A percentile compares a stretch with the other conserved stretches of the same genome.
Conservation (phyloP, 1,284 basidiomycete species). For the Cutaneotrichosporon cavernicola region DNA sequence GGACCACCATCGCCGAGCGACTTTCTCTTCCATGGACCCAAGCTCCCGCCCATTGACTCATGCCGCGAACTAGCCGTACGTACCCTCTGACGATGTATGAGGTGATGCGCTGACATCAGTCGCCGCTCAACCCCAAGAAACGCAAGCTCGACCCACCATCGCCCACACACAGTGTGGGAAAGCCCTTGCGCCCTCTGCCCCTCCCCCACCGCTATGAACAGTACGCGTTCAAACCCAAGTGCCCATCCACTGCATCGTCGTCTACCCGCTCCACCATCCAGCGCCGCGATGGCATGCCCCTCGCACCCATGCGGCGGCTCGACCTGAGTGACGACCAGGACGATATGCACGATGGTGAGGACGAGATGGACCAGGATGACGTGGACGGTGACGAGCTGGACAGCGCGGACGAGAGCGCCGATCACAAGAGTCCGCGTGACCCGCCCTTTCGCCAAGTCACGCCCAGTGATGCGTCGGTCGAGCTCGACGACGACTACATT, state of each 20-base stretch:
- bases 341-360: constrained; percentile 1
- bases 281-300: not conserved
- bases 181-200: not conserved
- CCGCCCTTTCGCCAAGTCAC: constrained; percentile 8
- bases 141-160: not conserved
- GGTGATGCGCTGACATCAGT: constrained; percentile 1
- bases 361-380: not conserved
- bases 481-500: constrained; percentile 5
- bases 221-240: constrained; percentile 1
- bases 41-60: not conserved
- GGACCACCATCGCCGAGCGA: not conserved
- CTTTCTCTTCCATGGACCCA: constrained; percentile 1
- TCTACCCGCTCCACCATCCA: constrained; percentile 1
- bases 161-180: constrained; percentile 6
- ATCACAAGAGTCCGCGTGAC: not conserved
- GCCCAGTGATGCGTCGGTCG: not conserved
- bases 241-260: not conserved
- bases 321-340: constrained; percentile 3
- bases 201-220: not conserved
- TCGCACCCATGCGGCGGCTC: not conserved
- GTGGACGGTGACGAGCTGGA: not conserved
- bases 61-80: not conserved
- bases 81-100: not conserved
- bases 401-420: not conserved
- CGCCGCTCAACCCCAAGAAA: constrained; percentile 2